Conservation (phyloP, 345 rosid genomes). For the Fremontodendron californicum region DNA sequence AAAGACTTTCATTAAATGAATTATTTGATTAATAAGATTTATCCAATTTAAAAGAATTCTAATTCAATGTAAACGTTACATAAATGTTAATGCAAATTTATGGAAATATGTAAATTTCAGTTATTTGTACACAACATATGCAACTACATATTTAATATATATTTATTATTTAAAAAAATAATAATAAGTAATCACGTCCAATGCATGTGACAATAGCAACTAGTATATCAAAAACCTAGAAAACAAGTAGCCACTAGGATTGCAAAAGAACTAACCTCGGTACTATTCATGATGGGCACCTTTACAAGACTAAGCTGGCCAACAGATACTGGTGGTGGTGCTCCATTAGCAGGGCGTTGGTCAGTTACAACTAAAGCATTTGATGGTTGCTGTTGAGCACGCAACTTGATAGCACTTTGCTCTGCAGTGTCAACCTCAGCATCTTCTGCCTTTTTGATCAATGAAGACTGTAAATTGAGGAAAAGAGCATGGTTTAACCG, state of each 20-base stretch:
- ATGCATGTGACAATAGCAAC: background rate
- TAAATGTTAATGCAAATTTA: background rate
- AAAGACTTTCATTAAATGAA: too few species aligned
- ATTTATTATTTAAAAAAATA: background rate
- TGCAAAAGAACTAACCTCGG: conserved; percentile 37
- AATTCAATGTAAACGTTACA: conserved; percentile 1
- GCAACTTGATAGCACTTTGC: conserved; percentile 96
- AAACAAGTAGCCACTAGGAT: conserved; percentile 11
- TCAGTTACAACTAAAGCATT: conserved; percentile 88
- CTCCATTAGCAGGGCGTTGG: conserved; percentile 59
- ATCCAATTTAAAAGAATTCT: background rate
- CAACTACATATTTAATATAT: background rate
- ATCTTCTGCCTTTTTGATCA: conserved; percentile 86
- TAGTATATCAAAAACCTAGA: background rate
- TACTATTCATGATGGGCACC: conserved; percentile 55
- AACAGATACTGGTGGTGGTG: conserved; percentile 46
- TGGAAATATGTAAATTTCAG: background rate
- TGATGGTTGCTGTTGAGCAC: conserved; percentile 87
- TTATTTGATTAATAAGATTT: conserved; percentile 2
- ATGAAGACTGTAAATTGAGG: conserved; percentile 59
- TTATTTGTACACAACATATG: background rate
- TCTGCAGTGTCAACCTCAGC: conserved; percentile 89
- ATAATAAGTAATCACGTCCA: background rate
- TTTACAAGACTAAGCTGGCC: conserved; percentile 61
- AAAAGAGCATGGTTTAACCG: conserved; percentile 11